Base-by-base conservation (phyloP, 148 eudicot genomes). In the Oxyria digyna region DNA sequence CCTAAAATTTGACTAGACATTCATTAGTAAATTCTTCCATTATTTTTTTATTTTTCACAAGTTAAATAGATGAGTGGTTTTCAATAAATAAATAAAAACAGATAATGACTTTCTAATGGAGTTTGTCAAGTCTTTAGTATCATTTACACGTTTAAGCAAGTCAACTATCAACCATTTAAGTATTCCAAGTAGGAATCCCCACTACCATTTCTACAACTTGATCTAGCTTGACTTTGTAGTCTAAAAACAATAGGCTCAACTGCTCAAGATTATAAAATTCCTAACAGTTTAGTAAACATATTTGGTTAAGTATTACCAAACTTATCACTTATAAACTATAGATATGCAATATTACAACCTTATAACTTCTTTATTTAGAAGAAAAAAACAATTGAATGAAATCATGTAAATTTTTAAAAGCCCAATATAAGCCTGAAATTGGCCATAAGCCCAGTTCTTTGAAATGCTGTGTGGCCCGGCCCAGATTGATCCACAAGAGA, bases 91-190 rank as follows among this genome's bases (percentile, higher is more conserved):
- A 1, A 46, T n/a, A 46, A 23, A 26, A 26, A 54, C 23, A 54
- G 31, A 54, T 54, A 54, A 24, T 3, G 32, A 54, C 62, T 54
- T 26, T 59, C 8, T 15, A 15, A 29, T 17, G 3, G 14, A 29
- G 35, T 57, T 52, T 57, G 64, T 37, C 65, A 59, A 26, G 17
- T 26, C 23, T 54, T 15, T n/a, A n/a, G 11, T 26, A 13, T 11
- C 63, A 55, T 55, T 12, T 59, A 55, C 62, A 11, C 17, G 62
- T 55, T 55, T 3, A 55, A 6, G 0, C 38, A 59, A 59, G 65
- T 59, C 65, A 59, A 59, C 38, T 38, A 59, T 59, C 65, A 59
- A 59, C 38, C 65, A 59, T 59, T 8, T 0, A 52, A 52, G 62
- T 52, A 52, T 52, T 8, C 38, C 15, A 45, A 1, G 3, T 38